Base-by-base conservation (phyloP, 1,139 yeast genomes). In the Sugiyamaella castrensis region DNA sequence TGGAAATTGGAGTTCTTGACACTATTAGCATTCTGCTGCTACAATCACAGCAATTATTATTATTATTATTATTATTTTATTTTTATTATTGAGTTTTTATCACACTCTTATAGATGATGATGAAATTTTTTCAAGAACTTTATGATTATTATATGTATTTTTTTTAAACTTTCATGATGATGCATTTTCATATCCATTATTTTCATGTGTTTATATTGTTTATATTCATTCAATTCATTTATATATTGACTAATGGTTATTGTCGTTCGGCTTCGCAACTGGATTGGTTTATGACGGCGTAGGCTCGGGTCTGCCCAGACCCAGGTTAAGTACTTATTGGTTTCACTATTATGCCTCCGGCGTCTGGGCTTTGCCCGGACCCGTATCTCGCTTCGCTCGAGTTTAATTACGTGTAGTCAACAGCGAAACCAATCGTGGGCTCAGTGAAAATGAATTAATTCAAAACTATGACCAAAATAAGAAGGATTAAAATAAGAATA, bases 401-500 rank as follows among this genome's bases (percentile, higher is more conserved):
- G 7, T 32, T n/a, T 8, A n/a, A 32, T 32, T 32, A 7, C n/a
- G 35, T 32, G 8, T 32, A 8, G 13, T 8, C 13, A 32, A 32
- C n/a, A n/a, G n/a, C n/a, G n/a, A n/a, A 29, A n/a, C n/a, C n/a
- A n/a, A n/a, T n/a, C n/a, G 24, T 5, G 24, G 5, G 24, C 5
- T 19, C 5, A 19, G 24, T 3, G 24, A 19, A 19, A 19, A 19
- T 9, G 31, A 16, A 35, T 39, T 50, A 83, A 61, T 80, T 83
- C 54, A 83, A 70, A 11, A 84, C 79, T 16, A 81, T 78, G 50
- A 84, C 68, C 46, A 84, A 68, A 48, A 82, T 66, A 19, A 84
- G 73, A 55, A 84, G 69, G 37, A 82, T 79, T 24, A 83, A 68
- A 5, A 84, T 72, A 52, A 87, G 69, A 7, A 80, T 75, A n/a